phyloP scores from a whole-genome alignment of 1,284 basidiomycete species.

The Caloboletus firmus region DNA sequence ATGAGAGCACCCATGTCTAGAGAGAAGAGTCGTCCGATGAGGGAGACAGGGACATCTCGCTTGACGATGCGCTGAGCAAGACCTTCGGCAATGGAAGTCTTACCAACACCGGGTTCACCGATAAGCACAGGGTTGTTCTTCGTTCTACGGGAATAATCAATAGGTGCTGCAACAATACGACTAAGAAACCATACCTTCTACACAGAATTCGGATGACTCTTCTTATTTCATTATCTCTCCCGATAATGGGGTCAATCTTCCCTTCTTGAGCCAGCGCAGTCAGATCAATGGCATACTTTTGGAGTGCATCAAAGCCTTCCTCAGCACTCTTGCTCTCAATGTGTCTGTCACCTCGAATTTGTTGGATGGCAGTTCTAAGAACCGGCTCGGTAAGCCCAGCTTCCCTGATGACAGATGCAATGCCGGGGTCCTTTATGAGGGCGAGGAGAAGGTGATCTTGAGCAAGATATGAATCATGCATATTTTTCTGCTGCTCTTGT shows the following conservation, averaged over 20 bases:
- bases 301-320: slow-evolving; percentile 83
- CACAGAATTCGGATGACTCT: slow-evolving; percentile 74
- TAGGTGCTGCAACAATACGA: not conserved
- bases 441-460: slow-evolving; percentile 83
- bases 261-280: slow-evolving; percentile 87
- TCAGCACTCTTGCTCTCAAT: slow-evolving; percentile 83
- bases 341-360: slow-evolving; percentile 77
- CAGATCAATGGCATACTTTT: slow-evolving; percentile 83
- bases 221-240: slow-evolving; percentile 84
- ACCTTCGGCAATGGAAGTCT: slow-evolving; percentile 93
- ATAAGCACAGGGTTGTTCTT: slow-evolving; percentile 94
- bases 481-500: slow-evolving; percentile 78
- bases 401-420: slow-evolving; percentile 72
- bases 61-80: slow-evolving; percentile 96
- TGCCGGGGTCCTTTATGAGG: slow-evolving; percentile 64
- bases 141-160: slow-evolving; percentile 50
- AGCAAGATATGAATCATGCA: slow-evolving; percentile 93
- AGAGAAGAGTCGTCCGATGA: slow-evolving; percentile 82
- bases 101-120: slow-evolving; percentile 92
- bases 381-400: slow-evolving; percentile 69
- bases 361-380: slow-evolving; percentile 79
- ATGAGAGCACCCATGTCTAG: slow-evolving; percentile 95
- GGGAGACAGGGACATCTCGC: slow-evolving; percentile 88
- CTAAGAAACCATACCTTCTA: slow-evolving; percentile 49
- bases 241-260: slow-evolving; percentile 92